phyloP scores from a whole-genome alignment of 108 stramenopile species.

The Cyclotella atomus region DNA sequence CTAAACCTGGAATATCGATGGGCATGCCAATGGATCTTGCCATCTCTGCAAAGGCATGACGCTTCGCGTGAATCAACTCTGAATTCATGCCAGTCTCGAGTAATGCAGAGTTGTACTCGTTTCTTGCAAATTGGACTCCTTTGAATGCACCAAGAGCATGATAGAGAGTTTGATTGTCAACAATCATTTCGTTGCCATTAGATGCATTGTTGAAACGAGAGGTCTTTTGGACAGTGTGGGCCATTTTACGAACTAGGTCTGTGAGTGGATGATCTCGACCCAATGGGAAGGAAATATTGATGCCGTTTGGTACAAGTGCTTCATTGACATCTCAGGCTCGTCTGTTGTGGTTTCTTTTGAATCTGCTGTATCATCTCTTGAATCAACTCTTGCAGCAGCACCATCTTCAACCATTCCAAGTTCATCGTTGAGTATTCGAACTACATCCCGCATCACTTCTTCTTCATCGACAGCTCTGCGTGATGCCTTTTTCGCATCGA shows the following conservation, averaged over 20 bases:
- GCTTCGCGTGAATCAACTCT: conserved; percentile 46
- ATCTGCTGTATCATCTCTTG: too few relatives aligned
- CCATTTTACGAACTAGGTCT: conserved; percentile 60
- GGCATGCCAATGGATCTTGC: conserved; percentile 49
- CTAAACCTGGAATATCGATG: conserved; percentile 62
- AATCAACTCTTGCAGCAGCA: background rate
- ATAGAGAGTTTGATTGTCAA: conserved; percentile 52
- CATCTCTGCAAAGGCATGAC: conserved; percentile 58
- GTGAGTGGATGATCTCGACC: conserved; percentile 21
- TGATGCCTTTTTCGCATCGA: background rate
- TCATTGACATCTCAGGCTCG: background rate
- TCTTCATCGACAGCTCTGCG: background rate
- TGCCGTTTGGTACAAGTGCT: background rate
- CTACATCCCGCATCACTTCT: background rate
- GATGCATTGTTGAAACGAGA: conserved; percentile 7
- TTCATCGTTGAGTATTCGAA: background rate
- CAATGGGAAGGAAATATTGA: conserved; percentile 28
- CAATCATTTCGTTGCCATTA: conserved; percentile 26
- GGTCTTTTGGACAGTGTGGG: conserved; percentile 57
- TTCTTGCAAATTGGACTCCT: conserved; percentile 60
- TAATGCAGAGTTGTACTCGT: conserved; percentile 60
- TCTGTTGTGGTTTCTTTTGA: background rate
- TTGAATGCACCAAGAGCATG: conserved; percentile 63
- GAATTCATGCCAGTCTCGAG: background rate
- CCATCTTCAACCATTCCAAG: background rate